Conservation (phyloP, 2,329 filamentous ascomycete genomes). For the Coniochaeta sp. region DNA sequence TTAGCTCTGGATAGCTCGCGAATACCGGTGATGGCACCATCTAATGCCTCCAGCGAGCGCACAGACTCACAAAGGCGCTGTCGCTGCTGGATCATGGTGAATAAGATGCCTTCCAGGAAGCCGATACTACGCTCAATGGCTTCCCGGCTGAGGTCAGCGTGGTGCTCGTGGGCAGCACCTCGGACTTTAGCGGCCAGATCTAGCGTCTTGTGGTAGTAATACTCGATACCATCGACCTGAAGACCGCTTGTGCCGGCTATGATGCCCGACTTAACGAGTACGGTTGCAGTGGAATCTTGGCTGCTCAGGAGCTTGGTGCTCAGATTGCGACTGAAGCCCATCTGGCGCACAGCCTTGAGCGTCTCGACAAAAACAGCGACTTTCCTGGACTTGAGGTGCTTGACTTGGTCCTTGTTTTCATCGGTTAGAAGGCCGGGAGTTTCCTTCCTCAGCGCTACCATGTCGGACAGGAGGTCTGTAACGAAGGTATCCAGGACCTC, state of each 20-base stretch:
- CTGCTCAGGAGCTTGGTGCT: slow-evolving; percentile 64
- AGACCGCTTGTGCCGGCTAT: slow-evolving; percentile 23
- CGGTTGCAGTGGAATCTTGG: slow-evolving; percentile 62
- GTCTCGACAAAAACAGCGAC: slow-evolving; percentile 85
- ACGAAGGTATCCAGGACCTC: slow-evolving; percentile 60
- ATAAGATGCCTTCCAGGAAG: slow-evolving; percentile 78
- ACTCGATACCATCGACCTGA: slow-evolving; percentile 44
- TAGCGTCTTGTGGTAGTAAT: slow-evolving; percentile 72
- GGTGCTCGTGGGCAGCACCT: slow-evolving; percentile 63
- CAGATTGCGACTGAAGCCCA: slow-evolving; percentile 85
- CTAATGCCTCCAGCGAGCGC: slow-evolving; percentile 29
- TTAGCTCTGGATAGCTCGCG: slow-evolving; percentile 20
- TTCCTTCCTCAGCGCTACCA: slow-evolving; percentile 69
- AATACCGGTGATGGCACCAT: slow-evolving; percentile 27
- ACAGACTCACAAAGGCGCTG: slow-evolving; percentile 34
- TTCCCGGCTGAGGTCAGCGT: slow-evolving; percentile 74
- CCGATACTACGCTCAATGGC: slow-evolving; percentile 75
- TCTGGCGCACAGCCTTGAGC: slow-evolving; percentile 71
- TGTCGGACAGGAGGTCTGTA: slow-evolving; percentile 58
- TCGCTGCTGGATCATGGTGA: slow-evolving; percentile 56
- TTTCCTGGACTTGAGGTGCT: slow-evolving; percentile 87
- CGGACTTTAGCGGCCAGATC: slow-evolving; percentile 66
- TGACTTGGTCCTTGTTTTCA: slow-evolving; percentile 76
- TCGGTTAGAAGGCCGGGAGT: slow-evolving; percentile 77
- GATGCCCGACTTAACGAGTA: slow-evolving; percentile 55